phyloP scores from a whole-genome alignment of 108 stramenopile genomes.

The Stephanodiscus triporus region DNA sequence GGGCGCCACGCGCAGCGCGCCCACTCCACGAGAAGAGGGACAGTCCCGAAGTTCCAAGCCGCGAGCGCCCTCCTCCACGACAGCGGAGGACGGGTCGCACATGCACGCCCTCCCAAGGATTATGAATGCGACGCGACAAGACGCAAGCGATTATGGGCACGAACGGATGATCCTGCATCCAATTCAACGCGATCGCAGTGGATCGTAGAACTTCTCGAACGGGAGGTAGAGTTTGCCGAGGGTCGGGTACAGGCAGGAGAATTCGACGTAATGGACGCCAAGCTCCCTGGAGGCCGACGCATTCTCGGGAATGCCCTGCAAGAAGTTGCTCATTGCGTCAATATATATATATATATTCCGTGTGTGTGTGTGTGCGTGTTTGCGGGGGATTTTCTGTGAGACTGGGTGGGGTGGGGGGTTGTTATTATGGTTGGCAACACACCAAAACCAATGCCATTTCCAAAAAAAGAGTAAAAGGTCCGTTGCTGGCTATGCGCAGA shows the following conservation, averaged over 20 bases:
- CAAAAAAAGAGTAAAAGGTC: too few relatives aligned
- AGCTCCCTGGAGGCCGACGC: constrained; percentile 54
- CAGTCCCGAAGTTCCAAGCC: constrained; percentile 89
- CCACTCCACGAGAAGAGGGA: constrained; percentile 86
- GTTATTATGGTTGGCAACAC: too few relatives aligned
- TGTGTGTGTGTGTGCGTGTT: too few relatives aligned
- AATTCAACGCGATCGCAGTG: constrained; percentile 27
- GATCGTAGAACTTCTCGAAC: constrained; percentile 56
- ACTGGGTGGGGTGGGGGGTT: too few relatives aligned
- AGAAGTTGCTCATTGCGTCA: constrained; percentile 47
- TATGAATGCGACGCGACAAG: constrained; percentile 51
- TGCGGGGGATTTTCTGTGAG: too few relatives aligned
- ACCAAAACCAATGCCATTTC: too few relatives aligned
- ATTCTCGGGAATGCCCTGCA: constrained; percentile 41
- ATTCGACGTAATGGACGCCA: constrained; percentile 55
- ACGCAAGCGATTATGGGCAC: constrained; percentile 51
- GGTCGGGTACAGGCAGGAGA: constrained; percentile 55
- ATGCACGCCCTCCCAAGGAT: constrained; percentile 43
- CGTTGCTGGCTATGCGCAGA: too few relatives aligned
- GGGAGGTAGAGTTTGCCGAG: constrained; percentile 44
- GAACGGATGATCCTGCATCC: constrained; percentile 55
- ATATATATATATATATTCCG: too few relatives aligned
- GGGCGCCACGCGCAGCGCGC: constrained; percentile 87
- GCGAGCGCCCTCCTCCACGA: constrained; percentile 71
- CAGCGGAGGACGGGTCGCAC: constrained; percentile 58